Conservation (phyloP, 2,329 filamentous ascomycete species). For the Ceratocystis papillata region DNA sequence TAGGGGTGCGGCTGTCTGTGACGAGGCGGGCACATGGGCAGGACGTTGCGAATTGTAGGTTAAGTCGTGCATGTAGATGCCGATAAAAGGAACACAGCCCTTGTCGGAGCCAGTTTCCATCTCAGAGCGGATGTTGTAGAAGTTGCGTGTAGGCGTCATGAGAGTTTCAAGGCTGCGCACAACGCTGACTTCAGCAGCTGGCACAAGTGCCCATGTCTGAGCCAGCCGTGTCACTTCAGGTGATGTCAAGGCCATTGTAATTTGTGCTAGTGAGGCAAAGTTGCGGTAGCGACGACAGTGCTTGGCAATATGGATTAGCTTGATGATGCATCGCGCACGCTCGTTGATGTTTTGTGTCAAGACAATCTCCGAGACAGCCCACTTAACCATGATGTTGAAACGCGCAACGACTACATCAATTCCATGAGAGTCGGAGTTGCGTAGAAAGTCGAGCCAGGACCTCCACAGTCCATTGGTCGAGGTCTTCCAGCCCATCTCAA, state of each 20-base stretch:
- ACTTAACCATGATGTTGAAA: slow-evolving; percentile 83
- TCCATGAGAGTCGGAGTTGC: slow-evolving; percentile 59
- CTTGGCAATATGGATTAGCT: slow-evolving; percentile 69
- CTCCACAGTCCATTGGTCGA: slow-evolving; percentile 51
- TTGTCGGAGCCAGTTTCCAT: slow-evolving; percentile 61
- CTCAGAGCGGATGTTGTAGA: slow-evolving; percentile 62
- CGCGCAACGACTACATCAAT: slow-evolving; percentile 76
- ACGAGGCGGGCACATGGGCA: slow-evolving; percentile 55
- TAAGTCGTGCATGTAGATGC: slow-evolving; percentile 72
- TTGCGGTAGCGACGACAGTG: slow-evolving; percentile 68
- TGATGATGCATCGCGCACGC: slow-evolving; percentile 64
- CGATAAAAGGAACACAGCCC: slow-evolving; percentile 76
- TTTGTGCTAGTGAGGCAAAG: slow-evolving; percentile 73
- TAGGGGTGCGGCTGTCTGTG: slow-evolving; percentile 54
- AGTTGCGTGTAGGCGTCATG: slow-evolving; percentile 68
- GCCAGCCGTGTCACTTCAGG: slow-evolving; percentile 58
- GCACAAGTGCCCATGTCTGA: slow-evolving; percentile 61
- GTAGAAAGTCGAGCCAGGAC: slow-evolving; percentile 74
- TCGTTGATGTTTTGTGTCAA: slow-evolving; percentile 62
- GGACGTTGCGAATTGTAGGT: slow-evolving; percentile 73
- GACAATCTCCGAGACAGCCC: slow-evolving; percentile 69
- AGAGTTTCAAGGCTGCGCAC: slow-evolving; percentile 59
- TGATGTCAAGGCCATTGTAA: slow-evolving; percentile 65
- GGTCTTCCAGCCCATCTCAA: slow-evolving; percentile 74
- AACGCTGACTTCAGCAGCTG: slow-evolving; percentile 52